phyloP scores from a whole-genome alignment of 805 yeast genomes.

The Candida succiphila region DNA sequence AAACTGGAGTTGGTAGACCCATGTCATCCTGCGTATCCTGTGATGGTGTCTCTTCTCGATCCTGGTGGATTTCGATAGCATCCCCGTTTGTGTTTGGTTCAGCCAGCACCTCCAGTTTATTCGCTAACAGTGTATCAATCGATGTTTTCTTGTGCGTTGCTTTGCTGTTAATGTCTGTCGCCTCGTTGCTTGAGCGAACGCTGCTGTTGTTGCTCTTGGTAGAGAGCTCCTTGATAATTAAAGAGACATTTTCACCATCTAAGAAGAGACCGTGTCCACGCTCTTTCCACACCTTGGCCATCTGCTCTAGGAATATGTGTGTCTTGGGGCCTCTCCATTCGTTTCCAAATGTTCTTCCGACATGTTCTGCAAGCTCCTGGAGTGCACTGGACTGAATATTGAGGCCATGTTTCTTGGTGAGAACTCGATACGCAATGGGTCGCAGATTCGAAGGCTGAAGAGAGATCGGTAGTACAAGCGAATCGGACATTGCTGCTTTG shows the following conservation, averaged over 20 bases:
- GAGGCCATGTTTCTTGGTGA: conserved; percentile 88
- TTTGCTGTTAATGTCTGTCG: neutral
- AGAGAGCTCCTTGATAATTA: conserved; percentile 48
- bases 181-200: neutral
- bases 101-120: neutral
- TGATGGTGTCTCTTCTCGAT: neutral
- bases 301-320: conserved; percentile 59
- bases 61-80: conserved; percentile 4
- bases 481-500: conserved; percentile 13
- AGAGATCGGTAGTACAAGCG: conserved; percentile 57
- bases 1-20: neutral
- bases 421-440: conserved; percentile 82
- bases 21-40: neutral
- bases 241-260: conserved; percentile 60
- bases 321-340: conserved; percentile 73
- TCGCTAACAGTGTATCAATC: conserved; percentile 1
- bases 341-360: conserved; percentile 71
- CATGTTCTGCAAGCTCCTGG: conserved; percentile 55
- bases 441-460: conserved; percentile 76
- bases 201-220: neutral
- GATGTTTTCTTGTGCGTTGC: neutral
- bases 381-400: conserved; percentile 84
- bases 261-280: conserved; percentile 83
- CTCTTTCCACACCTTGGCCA: conserved; percentile 78
- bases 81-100: conserved; percentile 6